phyloP scores from a whole-genome alignment of 176 grass and related monocot genomes.

The Dendrocalamus sinicus region DNA sequence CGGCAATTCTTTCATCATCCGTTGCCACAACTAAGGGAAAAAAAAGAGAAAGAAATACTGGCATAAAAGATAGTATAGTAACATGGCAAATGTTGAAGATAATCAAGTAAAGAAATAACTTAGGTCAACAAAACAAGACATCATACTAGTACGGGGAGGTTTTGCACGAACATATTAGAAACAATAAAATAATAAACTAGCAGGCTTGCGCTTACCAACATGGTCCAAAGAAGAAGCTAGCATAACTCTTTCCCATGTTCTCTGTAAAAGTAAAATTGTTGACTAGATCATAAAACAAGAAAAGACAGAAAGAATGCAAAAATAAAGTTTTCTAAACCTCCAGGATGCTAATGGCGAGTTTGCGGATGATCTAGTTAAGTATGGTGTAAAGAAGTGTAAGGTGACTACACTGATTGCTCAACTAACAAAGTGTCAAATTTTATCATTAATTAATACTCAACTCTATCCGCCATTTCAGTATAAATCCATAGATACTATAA shows the following conservation, averaged over 20 bases:
- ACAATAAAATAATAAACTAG: neutral
- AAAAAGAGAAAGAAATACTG: constrained; percentile 3
- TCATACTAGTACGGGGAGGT: neutral
- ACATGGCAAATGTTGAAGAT: neutral
- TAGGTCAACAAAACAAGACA: neutral
- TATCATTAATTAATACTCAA: neutral
- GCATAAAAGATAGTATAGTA: neutral
- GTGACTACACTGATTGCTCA: neutral
- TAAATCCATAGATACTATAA: neutral
- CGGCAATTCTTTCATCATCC: constrained; percentile 89
- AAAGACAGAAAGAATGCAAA: neutral
- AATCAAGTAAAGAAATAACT: neutral
- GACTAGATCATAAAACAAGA: neutral
- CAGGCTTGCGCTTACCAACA: constrained; percentile 59
- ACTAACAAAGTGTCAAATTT: neutral
- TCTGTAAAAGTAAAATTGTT: constrained; percentile 49
- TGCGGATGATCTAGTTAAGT: neutral
- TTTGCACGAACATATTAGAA: neutral
- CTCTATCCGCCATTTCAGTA: neutral
- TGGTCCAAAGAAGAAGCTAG: constrained; percentile 76
- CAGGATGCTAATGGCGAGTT: neutral
- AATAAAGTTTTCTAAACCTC: neutral
- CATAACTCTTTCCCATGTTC: constrained; percentile 97
- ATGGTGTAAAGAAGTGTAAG: neutral
- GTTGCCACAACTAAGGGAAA: constrained; percentile 75